Evolutionary conservation across 371 early-diverging fungal genomes (phyloP), one percentile per base, ranked within the genome.

Genomic region (Entomophthora muscae): DNA sequence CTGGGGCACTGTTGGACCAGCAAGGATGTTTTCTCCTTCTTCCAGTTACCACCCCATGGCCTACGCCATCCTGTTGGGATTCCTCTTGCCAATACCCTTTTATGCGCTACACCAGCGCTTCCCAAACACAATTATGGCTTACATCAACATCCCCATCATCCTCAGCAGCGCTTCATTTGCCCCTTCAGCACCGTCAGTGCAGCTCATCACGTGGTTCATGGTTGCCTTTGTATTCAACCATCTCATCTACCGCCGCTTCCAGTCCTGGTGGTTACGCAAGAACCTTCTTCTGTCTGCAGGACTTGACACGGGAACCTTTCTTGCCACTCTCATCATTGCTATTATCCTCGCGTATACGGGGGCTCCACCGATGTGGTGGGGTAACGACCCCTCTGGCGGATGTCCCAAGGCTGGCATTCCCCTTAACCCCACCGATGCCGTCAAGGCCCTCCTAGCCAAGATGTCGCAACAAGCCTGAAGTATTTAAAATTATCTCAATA

Each of bases 1-100:
- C 28, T 85, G 84, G 84, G 84, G 84, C 63, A 67, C 78, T 3
- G 76, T 86, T 53, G 83, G 82, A 12, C 85, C 85, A n/a, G 63
- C 68, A 7, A 72, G 69, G 17, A 76, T 82, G 73, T 84, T 84
- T 66, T 78, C 78, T 7, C 59, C 64, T 0, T 66, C 63, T 10
- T 77, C 82, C 3, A 69, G 74, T 7, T 85, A 85, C 71, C 68
- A 73, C 52, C 57, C 65, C 2, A 61, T 71, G 13, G 61, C 71
- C 26, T 76, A 70, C 57, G 65, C 72, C 61, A 72, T 79, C 33
- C 63, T 76, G 30, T 65, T 68, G 22, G 73, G 75, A 7, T 73
- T 75, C 64, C n/a, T 67, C 12, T 33, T 64, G 13, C 67, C 67
- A 5, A 53, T 67, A 22, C 67, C 64, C 3, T 64, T 73, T 3